Conservation (phyloP, 2,329 filamentous ascomycete species). For the Coniochaeta prunicola region DNA sequence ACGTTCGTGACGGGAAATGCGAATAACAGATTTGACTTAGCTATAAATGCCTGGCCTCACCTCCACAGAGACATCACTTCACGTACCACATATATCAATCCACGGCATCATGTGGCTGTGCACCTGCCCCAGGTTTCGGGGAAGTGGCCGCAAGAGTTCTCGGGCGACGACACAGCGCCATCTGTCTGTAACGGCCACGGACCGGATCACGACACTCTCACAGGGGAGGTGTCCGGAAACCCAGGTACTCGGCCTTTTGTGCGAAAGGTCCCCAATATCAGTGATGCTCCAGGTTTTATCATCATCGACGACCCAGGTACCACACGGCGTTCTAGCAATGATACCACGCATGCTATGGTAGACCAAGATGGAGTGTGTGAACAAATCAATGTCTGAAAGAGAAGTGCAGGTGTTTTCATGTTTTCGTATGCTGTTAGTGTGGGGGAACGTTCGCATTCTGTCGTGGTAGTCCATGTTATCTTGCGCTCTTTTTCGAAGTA, state of each 20-base stretch:
- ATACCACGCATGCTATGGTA: neutral
- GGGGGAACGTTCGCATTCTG: neutral
- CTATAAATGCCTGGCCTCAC: neutral
- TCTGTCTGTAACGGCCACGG: neutral
- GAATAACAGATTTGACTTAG: neutral
- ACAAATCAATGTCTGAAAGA: neutral
- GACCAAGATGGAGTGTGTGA: neutral
- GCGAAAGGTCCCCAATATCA: neutral
- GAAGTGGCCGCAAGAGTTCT: neutral
- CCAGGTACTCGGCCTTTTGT: neutral
- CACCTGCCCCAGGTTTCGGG: neutral
- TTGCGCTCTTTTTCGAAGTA: too few species aligned
- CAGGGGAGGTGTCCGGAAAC: neutral
- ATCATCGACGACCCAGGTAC: neutral
- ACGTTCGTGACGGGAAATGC: neutral
- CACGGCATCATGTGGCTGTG: neutral
- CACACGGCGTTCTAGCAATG: neutral
- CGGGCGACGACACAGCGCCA: neutral
- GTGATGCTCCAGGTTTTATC: neutral
- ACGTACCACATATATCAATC: neutral
- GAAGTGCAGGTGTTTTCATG: neutral
- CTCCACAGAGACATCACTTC: neutral
- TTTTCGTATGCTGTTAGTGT: neutral
- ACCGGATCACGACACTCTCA: neutral
- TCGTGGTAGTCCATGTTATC: neutral